Conservation (phyloP, 805 yeast species). For the Candida alai region DNA sequence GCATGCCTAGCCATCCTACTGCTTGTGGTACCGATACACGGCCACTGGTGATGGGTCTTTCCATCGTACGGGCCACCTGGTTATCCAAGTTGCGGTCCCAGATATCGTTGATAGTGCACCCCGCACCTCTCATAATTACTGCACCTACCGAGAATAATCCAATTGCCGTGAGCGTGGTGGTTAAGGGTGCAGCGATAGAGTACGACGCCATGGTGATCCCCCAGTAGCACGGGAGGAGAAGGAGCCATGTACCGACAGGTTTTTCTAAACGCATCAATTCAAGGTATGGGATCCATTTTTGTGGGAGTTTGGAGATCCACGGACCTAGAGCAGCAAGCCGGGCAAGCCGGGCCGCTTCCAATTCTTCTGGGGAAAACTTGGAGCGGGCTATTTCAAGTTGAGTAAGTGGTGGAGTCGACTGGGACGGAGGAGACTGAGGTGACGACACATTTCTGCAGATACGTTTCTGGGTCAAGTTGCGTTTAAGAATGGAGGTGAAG, state of each 20-base stretch:
- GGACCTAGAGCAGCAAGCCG: slow-evolving; percentile 44
- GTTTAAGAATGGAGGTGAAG: not conserved
- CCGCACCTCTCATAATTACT: slow-evolving; percentile 93
- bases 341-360: slow-evolving; percentile 48
- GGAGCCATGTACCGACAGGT: slow-evolving; percentile 91
- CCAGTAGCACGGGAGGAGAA: slow-evolving; percentile 88
- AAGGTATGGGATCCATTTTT: slow-evolving; percentile 79
- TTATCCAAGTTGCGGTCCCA: slow-evolving; percentile 79
- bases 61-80: slow-evolving; percentile 82
- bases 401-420: not conserved
- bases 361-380: slow-evolving; percentile 37
- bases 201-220: slow-evolving; percentile 87
- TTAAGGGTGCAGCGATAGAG: slow-evolving; percentile 62
- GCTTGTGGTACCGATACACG: slow-evolving; percentile 73
- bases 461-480: slow-evolving; percentile 1
- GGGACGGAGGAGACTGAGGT: not conserved
- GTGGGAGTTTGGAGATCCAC: slow-evolving; percentile 62
- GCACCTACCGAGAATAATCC: slow-evolving; percentile 81
- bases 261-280: slow-evolving; percentile 88
- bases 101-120: slow-evolving; percentile 92
- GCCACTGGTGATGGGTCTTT: slow-evolving; percentile 91
- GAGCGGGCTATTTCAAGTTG: slow-evolving; percentile 8
- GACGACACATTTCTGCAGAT: not conserved
- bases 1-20: slow-evolving; percentile 62
- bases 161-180: slow-evolving; percentile 57